Evolutionary conservation across 2,329 filamentous ascomycete genomes (phyloP).

Genomic region (Ascochyta lentis): DNA sequence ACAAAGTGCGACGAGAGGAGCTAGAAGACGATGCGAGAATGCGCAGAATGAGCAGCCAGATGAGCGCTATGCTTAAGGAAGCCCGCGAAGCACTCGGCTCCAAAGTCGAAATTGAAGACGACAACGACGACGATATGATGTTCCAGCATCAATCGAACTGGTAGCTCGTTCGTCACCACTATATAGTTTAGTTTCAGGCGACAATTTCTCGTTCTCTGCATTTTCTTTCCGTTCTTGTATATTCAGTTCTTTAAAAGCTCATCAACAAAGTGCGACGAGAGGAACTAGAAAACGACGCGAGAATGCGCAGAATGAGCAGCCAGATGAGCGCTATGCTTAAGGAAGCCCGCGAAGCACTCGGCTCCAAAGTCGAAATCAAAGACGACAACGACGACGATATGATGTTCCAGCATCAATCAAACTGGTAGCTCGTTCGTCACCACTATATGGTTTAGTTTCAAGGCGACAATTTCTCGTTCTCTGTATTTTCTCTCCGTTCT

Average conservation of each 20-base stretch:
- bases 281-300: constrained; percentile 79
- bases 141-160: neutral
- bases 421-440: neutral
- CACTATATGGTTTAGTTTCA: too few relatives aligned
- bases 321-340: constrained; percentile 85
- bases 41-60: constrained; percentile 76
- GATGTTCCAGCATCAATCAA: neutral
- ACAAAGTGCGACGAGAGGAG: constrained; percentile 75
- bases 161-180: neutral
- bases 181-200: too few relatives aligned
- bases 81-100: constrained; percentile 81
- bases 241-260: neutral
- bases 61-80: constrained; percentile 87
- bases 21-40: constrained; percentile 80
- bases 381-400: constrained; percentile 34
- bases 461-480: too few relatives aligned
- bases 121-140: constrained; percentile 29
- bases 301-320: constrained; percentile 79
- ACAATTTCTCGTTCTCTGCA: too few relatives aligned
- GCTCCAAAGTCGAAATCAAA: constrained; percentile 54
- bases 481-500: neutral
- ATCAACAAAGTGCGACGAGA: constrained; percentile 70
- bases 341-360: constrained; percentile 86
- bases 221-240: neutral
- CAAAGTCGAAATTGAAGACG: constrained; percentile 50